Conservation (phyloP, 1,139 yeast species). For the Nadsonia commutata region DNA sequence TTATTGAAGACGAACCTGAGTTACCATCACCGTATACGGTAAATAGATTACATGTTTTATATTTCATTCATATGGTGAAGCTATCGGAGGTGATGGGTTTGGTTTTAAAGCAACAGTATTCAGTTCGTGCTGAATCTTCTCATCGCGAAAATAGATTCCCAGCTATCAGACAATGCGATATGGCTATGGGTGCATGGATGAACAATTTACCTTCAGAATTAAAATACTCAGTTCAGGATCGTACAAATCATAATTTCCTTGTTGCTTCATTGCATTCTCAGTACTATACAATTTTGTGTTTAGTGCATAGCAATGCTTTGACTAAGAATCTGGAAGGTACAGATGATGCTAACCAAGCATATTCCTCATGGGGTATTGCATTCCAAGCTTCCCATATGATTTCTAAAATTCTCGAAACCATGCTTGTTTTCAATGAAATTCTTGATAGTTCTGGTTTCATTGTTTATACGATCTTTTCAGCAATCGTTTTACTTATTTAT, state of each 20-base stretch:
- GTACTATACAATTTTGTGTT: slow-evolving; percentile 57
- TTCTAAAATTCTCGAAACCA: slow-evolving; percentile 46
- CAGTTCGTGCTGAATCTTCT: slow-evolving; percentile 50
- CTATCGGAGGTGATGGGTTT: slow-evolving; percentile 64
- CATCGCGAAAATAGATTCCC: slow-evolving; percentile 34
- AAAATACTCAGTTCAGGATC: slow-evolving; percentile 46
- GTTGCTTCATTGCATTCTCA: slow-evolving; percentile 54
- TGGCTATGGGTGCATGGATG: slow-evolving; percentile 72
- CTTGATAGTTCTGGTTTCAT: slow-evolving; percentile 44
- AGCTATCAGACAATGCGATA: slow-evolving; percentile 57
- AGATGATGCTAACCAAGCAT: slow-evolving; percentile 24
- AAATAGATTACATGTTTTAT: slow-evolving; percentile 36
- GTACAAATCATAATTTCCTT: slow-evolving; percentile 36
- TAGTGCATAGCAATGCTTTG: slow-evolving; percentile 57
- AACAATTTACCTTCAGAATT: slow-evolving; percentile 51
- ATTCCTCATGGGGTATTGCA: slow-evolving; percentile 75
- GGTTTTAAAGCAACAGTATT: slow-evolving; percentile 55
- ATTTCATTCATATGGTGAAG: slow-evolving; percentile 50
- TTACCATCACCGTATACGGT: slow-evolving; percentile 31
- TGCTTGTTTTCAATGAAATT: slow-evolving; percentile 38
- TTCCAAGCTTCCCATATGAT: slow-evolving; percentile 79
- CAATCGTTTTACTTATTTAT: slow-evolving; percentile 58
- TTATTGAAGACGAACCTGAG: slow-evolving; percentile 42
- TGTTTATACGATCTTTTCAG: slow-evolving; percentile 42
- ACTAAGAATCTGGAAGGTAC: slow-evolving; percentile 32